Conservation (phyloP, 441 rosid species). For the Biscutella laevigata region DNA sequence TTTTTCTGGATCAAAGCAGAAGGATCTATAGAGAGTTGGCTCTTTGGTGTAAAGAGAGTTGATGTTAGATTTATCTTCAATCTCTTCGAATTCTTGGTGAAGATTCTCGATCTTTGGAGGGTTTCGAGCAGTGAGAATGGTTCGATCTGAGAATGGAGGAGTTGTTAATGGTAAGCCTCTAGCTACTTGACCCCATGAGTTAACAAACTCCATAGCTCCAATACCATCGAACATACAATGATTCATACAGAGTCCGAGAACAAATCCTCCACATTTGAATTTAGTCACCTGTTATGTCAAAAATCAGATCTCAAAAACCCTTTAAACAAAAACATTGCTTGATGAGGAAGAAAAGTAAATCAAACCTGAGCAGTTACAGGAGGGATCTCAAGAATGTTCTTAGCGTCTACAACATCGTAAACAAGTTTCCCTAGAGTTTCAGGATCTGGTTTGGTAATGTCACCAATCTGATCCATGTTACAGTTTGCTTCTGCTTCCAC, state of each 20-base stretch:
- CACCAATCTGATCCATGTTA: constrained; percentile 59
- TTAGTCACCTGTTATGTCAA: constrained; percentile 46
- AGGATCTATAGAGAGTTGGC: constrained; percentile 47
- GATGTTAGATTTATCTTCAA: constrained; percentile 53
- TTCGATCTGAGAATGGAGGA: constrained; percentile 60
- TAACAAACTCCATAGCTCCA: constrained; percentile 88
- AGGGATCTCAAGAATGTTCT: constrained; percentile 76
- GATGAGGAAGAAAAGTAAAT: constrained; percentile 10
- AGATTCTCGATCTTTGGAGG: constrained; percentile 45
- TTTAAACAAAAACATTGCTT: neutral
- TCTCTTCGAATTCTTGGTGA: constrained; percentile 74
- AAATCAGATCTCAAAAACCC: constrained; percentile 5
- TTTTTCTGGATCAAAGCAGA: constrained; percentile 65
- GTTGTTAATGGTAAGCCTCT: constrained; percentile 59
- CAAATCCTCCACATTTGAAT: constrained; percentile 80
- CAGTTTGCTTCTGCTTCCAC: constrained; percentile 82
- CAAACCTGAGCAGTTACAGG: constrained; percentile 78
- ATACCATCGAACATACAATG: constrained; percentile 85
- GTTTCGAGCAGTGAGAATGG: constrained; percentile 47
- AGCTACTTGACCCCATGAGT: constrained; percentile 86
- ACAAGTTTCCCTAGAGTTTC: constrained; percentile 70
- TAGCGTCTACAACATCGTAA: constrained; percentile 65
- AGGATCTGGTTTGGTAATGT: constrained; percentile 70
- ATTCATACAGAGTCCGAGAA: constrained; percentile 69
- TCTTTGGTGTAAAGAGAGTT: constrained; percentile 43